Base-by-base conservation (phyloP, 2,329 filamentous ascomycete genomes). In the Furcasterigmium sp. region DNA sequence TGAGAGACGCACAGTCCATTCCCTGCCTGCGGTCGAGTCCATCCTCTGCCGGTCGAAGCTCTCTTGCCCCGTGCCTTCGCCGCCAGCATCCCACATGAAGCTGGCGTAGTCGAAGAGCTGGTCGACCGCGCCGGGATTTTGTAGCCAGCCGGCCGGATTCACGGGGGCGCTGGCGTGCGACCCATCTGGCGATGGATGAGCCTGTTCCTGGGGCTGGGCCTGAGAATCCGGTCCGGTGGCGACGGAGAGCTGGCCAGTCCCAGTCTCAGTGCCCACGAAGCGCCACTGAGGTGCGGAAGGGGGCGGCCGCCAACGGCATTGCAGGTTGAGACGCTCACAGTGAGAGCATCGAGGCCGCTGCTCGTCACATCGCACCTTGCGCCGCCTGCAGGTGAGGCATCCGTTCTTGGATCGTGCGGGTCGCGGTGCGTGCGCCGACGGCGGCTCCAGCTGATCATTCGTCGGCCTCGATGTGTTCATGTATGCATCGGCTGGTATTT, bases 321-420 rank as follows among this genome's bases (percentile, higher is more conserved):
- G 67, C 18, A 78, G 61, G 45, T 72, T 72, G 39, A 77, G 63
- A 30, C 73, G 65, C 53, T 69, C 70, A 58, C 75, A 78, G 52
- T 76, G 74, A 40, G 62, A 68, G 53, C 75, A 78, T 15, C 69
- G 56, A 6, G 75, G 74, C 46, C 70, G 66, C 48, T 69, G 65
- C 57, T 78, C 73, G 51, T 76, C 72, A 54, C 74, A 78, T 50
- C 73, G 68, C 50, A 75, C 75, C 58, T 77, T 78, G 47, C 72
- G 64, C 30, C 72, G 69, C 48, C 70, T 73, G 44, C 67, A 71
- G 26, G 67, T 54, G 41, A 56, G 56, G 49, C 67, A 71, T 46
- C 54, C 43, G 3, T 45, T 45, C 26, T 34, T 45, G 5, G 43
- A 45, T 14, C 23, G 23, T 11, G 23, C 23, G 23, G 23, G 23